Percentiles rank a stretch among this genome's conserved stretches.
Evolutionary conservation across 2,329 filamentous ascomycete species (phyloP).

Genomic region (Fusarium chlamydosporum): DNA sequence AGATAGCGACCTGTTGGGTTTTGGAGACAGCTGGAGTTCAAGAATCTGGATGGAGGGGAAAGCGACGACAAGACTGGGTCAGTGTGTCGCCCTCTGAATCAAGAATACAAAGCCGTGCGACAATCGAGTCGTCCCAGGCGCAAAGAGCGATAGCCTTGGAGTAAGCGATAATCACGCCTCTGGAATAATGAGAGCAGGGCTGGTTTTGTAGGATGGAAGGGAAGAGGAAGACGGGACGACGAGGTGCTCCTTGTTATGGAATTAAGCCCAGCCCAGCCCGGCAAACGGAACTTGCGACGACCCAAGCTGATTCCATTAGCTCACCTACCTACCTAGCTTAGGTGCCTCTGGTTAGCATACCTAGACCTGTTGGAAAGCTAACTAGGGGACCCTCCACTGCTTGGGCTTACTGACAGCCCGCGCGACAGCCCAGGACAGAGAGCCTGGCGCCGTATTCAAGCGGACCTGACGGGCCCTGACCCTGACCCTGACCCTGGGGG

Average conservation of each 20-base stretch:
- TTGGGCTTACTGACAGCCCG: slow-evolving; percentile 17
- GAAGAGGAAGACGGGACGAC: slow-evolving; percentile 24
- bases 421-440: slow-evolving; percentile 10
- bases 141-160: slow-evolving; percentile 16
- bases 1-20: slow-evolving; percentile 26
- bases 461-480: slow-evolving; percentile 1
- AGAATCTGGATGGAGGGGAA: slow-evolving; percentile 20
- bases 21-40: slow-evolving; percentile 15
- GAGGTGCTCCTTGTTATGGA: slow-evolving; percentile 42
- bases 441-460: slow-evolving; percentile 15
- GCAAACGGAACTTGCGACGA: slow-evolving; percentile 37
- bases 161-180: slow-evolving; percentile 29
- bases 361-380: neutral
- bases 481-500: slow-evolving; percentile 9
- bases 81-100: slow-evolving; percentile 6
- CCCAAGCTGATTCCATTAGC: slow-evolving; percentile 21
- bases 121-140: slow-evolving; percentile 30
- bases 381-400: slow-evolving; percentile 21
- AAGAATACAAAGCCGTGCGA: slow-evolving; percentile 6
- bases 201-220: slow-evolving; percentile 33
- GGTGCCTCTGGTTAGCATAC: neutral
- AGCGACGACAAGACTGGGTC: slow-evolving; percentile 14
- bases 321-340: neutral
- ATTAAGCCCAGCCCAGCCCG: slow-evolving; percentile 13
- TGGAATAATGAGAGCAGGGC: slow-evolving; percentile 16